Conservation (phyloP, 1,284 basidiomycete species). For the Amylostereum chailletii region DNA sequence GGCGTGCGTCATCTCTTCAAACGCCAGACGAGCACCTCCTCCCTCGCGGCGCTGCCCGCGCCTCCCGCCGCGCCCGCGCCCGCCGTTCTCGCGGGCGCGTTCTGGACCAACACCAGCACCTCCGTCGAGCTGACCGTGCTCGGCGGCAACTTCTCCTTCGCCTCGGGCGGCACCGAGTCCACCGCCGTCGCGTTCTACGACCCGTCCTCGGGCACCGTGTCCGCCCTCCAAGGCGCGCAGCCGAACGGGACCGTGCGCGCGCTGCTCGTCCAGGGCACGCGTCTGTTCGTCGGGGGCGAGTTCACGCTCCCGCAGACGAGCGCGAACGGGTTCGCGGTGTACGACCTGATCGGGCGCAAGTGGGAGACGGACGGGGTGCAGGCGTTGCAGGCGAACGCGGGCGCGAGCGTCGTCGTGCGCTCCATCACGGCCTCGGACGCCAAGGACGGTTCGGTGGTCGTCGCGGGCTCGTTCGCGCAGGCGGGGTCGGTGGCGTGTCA, state of each 20-base stretch:
- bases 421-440: slow-evolving; percentile 62
- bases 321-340: slow-evolving; percentile 65
- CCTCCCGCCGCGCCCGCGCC: slow-evolving; percentile 55
- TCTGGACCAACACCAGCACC: slow-evolving; percentile 80
- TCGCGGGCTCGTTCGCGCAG: slow-evolving; percentile 79
- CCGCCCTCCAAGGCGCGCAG: slow-evolving; percentile 51
- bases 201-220: slow-evolving; percentile 36
- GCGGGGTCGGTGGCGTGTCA: slow-evolving; percentile 74
- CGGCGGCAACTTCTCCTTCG: slow-evolving; percentile 85
- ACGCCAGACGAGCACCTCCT: slow-evolving; percentile 34
- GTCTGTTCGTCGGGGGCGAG: slow-evolving; percentile 76
- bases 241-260: slow-evolving; percentile 67
- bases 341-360: slow-evolving; percentile 54
- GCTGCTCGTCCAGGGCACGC: slow-evolving; percentile 56
- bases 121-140: slow-evolving; percentile 66
- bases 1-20: slow-evolving; percentile 39
- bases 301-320: slow-evolving; percentile 51
- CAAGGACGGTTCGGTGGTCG: slow-evolving; percentile 60
- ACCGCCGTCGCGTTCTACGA: slow-evolving; percentile 74
- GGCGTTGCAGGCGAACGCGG: slow-evolving; percentile 44
- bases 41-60: slow-evolving; percentile 44
- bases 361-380: slow-evolving; percentile 57
- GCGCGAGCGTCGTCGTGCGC: slow-evolving; percentile 60
- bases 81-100: slow-evolving; percentile 79
- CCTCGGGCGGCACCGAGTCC: slow-evolving; percentile 29